phyloP scores from a whole-genome alignment of 2,329 filamentous ascomycete genomes.

The Monosporascus sp. region DNA sequence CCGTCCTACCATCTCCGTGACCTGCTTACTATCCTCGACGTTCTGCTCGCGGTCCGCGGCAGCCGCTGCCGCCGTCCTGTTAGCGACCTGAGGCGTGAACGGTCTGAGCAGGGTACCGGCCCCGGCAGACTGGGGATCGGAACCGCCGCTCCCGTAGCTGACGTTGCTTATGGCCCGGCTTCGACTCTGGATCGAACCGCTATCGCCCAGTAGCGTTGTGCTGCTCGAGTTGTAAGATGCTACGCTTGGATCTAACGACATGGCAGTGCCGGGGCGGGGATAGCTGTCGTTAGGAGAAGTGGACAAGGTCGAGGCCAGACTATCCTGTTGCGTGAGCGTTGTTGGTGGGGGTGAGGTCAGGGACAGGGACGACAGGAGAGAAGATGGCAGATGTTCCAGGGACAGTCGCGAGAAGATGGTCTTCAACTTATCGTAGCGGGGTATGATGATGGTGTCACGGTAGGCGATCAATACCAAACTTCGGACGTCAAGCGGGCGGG shows the following conservation, averaged over 20 bases:
- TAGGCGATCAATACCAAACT: constrained; percentile 83
- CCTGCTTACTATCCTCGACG: constrained; percentile 65
- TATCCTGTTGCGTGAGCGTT: constrained; percentile 27
- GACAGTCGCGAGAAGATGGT: constrained; percentile 84
- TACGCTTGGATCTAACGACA: constrained; percentile 68
- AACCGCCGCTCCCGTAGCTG: constrained; percentile 51
- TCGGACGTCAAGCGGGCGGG: constrained; percentile 71
- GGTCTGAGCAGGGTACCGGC: constrained; percentile 42
- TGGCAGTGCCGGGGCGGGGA: constrained; percentile 64
- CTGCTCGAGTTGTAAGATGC: constrained; percentile 75
- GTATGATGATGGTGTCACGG: constrained; percentile 82
- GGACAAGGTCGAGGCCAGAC: constrained; percentile 39
- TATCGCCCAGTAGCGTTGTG: constrained; percentile 71
- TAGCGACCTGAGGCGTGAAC: constrained; percentile 41
- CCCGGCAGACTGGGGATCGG: constrained; percentile 29
- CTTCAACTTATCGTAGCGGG: constrained; percentile 83
- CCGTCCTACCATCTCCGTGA: constrained; percentile 89
- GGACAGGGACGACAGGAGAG: constrained; percentile 42
- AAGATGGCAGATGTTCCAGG: constrained; percentile 66
- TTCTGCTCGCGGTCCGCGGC: constrained; percentile 46
- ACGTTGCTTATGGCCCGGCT: constrained; percentile 86
- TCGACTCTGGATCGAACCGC: constrained; percentile 44
- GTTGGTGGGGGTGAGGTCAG: constrained; percentile 49
- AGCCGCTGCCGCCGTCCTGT: constrained; percentile 15
- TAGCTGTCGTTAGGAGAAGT: constrained; percentile 37